These are phyloP conservation scores for Metroxylon sagu DNA, from an alignment of 176 grass and related monocot genomes.

Conservation along the genomic window DNA sequence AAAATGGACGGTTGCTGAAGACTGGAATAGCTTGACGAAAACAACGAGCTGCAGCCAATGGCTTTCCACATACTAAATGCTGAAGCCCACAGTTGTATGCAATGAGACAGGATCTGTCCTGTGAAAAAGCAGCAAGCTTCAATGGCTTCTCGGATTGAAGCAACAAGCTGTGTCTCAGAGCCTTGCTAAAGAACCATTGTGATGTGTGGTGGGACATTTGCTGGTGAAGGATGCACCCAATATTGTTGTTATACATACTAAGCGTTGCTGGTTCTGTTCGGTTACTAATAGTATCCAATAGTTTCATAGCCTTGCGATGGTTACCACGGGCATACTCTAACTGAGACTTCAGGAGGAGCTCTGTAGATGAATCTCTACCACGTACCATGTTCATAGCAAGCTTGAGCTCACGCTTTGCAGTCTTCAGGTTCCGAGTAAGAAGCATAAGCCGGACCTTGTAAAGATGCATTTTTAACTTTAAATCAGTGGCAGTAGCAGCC, in stretches of 20 bases:
- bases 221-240: conserved; percentile 87
- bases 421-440: conserved; percentile 77
- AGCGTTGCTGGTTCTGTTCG: conserved; percentile 60
- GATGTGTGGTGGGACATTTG: conserved; percentile 63
- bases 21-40: conserved; percentile 60
- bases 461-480: conserved; percentile 84
- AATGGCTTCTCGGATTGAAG: conserved; percentile 60
- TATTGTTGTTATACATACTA: conserved; percentile 81
- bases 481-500: conserved; percentile 53
- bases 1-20: conserved; percentile 49
- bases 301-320: conserved; percentile 84
- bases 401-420: conserved; percentile 95
- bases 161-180: conserved; percentile 43
- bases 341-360: conserved; percentile 85
- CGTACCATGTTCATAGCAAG: conserved; percentile 94
- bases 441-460: conserved; percentile 82
- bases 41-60: conserved; percentile 60
- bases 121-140: conserved; percentile 56
- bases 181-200: conserved; percentile 65
- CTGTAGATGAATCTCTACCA: conserved; percentile 81
- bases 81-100: conserved; percentile 82
- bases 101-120: conserved; percentile 65
- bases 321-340: conserved; percentile 91
- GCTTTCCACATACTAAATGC: conserved; percentile 71
- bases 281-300: conserved; percentile 69